Base-by-base conservation (phyloP, 1,139 yeast genomes). In the Sugiyamaella xylanicola region DNA sequence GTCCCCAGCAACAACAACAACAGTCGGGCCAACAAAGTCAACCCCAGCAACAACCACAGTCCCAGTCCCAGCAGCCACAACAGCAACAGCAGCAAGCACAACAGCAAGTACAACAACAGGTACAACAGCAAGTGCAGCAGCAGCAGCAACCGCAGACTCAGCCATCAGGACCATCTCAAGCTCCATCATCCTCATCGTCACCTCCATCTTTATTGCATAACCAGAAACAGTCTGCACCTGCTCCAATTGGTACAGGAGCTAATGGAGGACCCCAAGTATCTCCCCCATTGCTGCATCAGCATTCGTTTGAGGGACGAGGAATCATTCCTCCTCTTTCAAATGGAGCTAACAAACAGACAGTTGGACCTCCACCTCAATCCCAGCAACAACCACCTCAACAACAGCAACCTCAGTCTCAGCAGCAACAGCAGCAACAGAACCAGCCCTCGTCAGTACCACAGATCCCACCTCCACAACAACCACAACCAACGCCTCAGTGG, bases 391-490 rank as follows among this genome's bases (percentile, higher is more conserved):
- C n/a, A 41, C 35, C 27, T 42, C 44, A 17, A 27, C 48, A 19
- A 19, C 56, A 22, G 19, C 44, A 32, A 21, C 51, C 20, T 20
- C 54, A 17, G 29, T 36, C 15, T 20, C 54, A 25, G 29, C 47
- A 15, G n/a, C 56, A 17, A 19, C 44, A 36, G 39, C 39, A 5
- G 16, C 50, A 35, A 16, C 50, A 35, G 11, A 49, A 51, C 37
- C 54, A 51, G 39, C 9, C 32, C 2, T 7, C 37, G 25, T 4
- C 44, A 39, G 21, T 32, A 45, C 29, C 40, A 46, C 58, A 51
- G 25, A 41, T 48, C 44, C 57, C 48, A 17, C 57, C 51, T 51
- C 60, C 47, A 36, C 59, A 48, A 20, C 51, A 45, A 21, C 53
- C 54, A 19, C 56, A 52, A 35, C 55, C 47, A 20, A 39, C 55